phyloP scores from a whole-genome alignment of 1,139 yeast species.

The Yamadazyma jaroonii region DNA sequence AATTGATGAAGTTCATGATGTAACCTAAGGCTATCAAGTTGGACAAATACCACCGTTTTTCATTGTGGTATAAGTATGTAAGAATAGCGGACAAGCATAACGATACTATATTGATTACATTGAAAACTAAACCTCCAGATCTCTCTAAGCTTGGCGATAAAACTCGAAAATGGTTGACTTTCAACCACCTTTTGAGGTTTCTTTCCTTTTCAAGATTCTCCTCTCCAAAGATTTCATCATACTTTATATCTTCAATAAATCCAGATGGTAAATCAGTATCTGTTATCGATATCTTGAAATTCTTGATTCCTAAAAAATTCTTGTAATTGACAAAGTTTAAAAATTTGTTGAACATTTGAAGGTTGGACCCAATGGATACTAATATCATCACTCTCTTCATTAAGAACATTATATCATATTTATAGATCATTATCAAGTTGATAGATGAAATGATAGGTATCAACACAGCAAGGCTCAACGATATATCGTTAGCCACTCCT shows the following conservation, averaged over 20 bases:
- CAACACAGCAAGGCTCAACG: not conserved
- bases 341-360: not conserved
- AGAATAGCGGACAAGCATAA: not conserved
- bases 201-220: conserved; percentile 15
- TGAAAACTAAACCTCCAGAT: not conserved
- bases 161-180: conserved; percentile 16
- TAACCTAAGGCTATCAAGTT: conserved; percentile 34
- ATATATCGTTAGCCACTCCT: not conserved
- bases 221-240: not conserved
- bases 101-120: not conserved
- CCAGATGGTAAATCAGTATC: conserved; percentile 10
- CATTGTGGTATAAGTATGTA: conserved; percentile 17
- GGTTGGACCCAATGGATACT: not conserved
- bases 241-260: conserved; percentile 9
- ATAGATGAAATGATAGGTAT: conserved; percentile 3
- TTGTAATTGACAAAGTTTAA: not conserved
- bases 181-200: conserved; percentile 12
- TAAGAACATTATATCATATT: not conserved
- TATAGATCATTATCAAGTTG: not conserved
- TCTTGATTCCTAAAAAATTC: not conserved
- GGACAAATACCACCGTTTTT: conserved; percentile 25
- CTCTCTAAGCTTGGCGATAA: conserved; percentile 12
- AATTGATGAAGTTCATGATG: conserved; percentile 34
- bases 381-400: not conserved
- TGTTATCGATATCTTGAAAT: conserved; percentile 3